Evolutionary conservation across 148 eudicot species (phyloP), one percentile per base, ranked within the genome.

Genomic region (Heliosperma pusillum): DNA sequence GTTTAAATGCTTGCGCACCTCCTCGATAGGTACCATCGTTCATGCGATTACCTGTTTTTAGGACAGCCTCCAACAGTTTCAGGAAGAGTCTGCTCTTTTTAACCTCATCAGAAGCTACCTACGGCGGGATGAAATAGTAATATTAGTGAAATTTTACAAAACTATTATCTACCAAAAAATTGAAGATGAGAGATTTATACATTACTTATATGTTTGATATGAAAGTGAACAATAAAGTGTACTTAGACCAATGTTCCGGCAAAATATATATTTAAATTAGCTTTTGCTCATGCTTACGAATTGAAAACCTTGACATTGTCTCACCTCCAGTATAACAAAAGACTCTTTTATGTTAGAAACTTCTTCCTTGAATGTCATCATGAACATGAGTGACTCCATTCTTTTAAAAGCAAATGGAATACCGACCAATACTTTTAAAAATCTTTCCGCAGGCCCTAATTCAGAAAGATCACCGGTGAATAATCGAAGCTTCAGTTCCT

Each of bases 31-130:
- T 93, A 22, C 97, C 97, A 72, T 87, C 89, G 12, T 93, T 93
- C 98, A 93, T 93, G 59, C 98, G 94, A 68, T 93, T 93, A 16
- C 98, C 98, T 5, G 95, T 89, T 83, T 93, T 93, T 3, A 93
- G 80, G 76, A 93, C 98, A 1, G 98, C 98, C 77, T 93, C 98
- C 72, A 93, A 83, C 66, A 93, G 92, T 74, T 93, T 93, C 7
- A 93, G 81, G 74, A 93, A 93, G 44, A 93, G 70, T 78, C 98
- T 86, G 80, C 93, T 89, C 66, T 85, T 89, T 67, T 77, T 88
- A 26, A 93, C 82, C 76, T 87, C 91, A 24, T 72, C 85, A 79
- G 88, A 86, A 56, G 98, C 98, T 55, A 85, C 90, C 98, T 93
- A 85, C 47, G 79, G 77, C 27, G 21, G 55, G 68, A 74, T 61